Evolutionary conservation across 2,329 filamentous ascomycete species (phyloP), one percentile per base, ranked within the genome.

Genomic region (Diplodia corticola): DNA sequence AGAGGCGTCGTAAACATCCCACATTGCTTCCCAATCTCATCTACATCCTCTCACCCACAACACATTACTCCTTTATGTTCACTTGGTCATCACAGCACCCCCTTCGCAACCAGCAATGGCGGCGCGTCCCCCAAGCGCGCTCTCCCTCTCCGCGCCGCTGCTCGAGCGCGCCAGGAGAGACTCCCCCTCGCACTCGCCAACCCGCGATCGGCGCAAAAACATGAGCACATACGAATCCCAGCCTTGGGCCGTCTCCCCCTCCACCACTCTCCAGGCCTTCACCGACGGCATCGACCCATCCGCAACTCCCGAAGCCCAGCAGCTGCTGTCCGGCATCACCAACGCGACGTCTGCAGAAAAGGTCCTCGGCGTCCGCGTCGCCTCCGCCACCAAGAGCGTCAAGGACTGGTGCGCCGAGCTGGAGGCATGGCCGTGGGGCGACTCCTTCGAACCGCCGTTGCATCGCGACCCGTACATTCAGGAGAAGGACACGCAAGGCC

Each of bases 351-450:
- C 83, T 3, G 79, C 85, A 26, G 90, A 94, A 77, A 86, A 89
- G 71, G 88, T 89, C 17, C 88, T 94, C 76, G 90, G 89, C 49
- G 82, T 89, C 72, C 85, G 87, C 68, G 88, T 90, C 50, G 91
- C 91, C 49, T 77, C 88, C 68, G 88, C 90, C 17, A 90, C 90
- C 13, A 86, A 89, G 71, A 88, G 86, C 69, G 86, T 95, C 68
- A 85, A 89, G 76, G 84, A 86, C 73, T 95, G 91, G 91, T 82
- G 91, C 28, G 81, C 86, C n/a, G 91, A 95, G 80, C 81, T 95
- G 46, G 81, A 84, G 66, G 75, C 80, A 67, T 89, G 87, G 87
- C 75, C 78, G 22, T 89, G 87, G 87, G 79, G 83, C 0, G 82
- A 80, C 68, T 79, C 75, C 15, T 83, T 82, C 66, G 80, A 82